Evolutionary conservation across 805 yeast genomes (phyloP).

Genomic region (Danielozyma ontarioensis): DNA sequence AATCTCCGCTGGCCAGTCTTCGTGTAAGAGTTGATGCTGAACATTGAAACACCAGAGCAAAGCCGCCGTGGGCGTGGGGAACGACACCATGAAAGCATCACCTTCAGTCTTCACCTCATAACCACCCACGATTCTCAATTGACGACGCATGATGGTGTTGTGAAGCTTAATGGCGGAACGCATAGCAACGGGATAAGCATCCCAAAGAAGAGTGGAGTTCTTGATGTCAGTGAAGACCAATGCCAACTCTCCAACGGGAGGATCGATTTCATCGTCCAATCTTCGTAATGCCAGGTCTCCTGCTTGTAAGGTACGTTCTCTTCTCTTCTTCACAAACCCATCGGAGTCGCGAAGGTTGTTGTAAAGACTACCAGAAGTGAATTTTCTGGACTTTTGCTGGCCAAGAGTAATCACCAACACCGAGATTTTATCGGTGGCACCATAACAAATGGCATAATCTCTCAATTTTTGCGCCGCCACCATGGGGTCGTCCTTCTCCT

Average conservation of each 20-base stretch:
- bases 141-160: constrained; percentile 90
- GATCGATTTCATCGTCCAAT: constrained; percentile 83
- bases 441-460: constrained; percentile 92
- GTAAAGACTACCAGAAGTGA: constrained; percentile 25
- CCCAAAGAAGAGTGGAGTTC: constrained; percentile 92
- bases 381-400: constrained; percentile 36
- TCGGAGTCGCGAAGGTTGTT: constrained; percentile 35
- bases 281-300: constrained; percentile 80
- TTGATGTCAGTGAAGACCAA: constrained; percentile 97
- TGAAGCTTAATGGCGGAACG: constrained; percentile 94
- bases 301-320: constrained; percentile 43
- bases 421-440: constrained; percentile 72
- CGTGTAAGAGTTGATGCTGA: constrained; percentile 72
- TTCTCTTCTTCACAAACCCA: constrained; percentile 35
- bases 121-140: constrained; percentile 88
- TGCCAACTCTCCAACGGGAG: constrained; percentile 92
- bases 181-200: constrained; percentile 88
- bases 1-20: constrained; percentile 96
- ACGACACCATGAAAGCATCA: constrained; percentile 97
- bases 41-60: constrained; percentile 92
- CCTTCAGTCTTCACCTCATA: constrained; percentile 99
- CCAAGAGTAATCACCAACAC: constrained; percentile 75
- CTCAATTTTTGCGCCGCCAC: constrained; percentile 88
- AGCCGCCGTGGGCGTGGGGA: constrained; percentile 88
- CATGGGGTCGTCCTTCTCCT: constrained; percentile 77